Percentiles rank a stretch among this genome's conserved stretches.
These are phyloP conservation scores for Pythium sp. DNA, from an alignment of 352 stramenopile species.

Conservation along the genomic window DNA sequence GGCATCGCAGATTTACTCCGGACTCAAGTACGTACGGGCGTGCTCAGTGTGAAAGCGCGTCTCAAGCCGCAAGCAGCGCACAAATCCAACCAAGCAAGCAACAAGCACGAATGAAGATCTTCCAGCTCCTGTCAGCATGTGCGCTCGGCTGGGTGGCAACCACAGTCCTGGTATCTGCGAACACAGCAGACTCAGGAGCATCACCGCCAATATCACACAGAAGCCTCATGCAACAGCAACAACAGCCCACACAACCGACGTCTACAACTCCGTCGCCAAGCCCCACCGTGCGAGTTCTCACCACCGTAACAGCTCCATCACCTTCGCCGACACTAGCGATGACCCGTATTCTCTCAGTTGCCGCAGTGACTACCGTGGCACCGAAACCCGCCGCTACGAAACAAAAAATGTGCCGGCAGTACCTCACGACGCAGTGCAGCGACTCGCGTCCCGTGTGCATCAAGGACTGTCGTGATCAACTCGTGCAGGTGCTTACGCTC, in stretches of 20 bases:
- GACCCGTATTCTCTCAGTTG: too few species aligned
- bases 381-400: not conserved
- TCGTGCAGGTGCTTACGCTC: slow-evolving; percentile 14
- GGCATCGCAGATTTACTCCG: not conserved
- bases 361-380: not conserved
- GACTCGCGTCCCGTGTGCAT: slow-evolving; percentile 12
- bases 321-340: not conserved
- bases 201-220: not conserved
- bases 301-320: not conserved
- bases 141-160: not conserved
- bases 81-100: not conserved
- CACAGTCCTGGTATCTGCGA: not conserved
- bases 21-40: not conserved
- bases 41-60: slow-evolving; percentile 4
- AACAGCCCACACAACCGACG: too few species aligned
- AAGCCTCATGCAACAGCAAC: not conserved
- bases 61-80: not conserved
- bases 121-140: not conserved
- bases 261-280: not conserved
- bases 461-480: slow-evolving; percentile 12
- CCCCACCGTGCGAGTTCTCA: not conserved
- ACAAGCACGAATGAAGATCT: not conserved
- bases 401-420: not conserved
- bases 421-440: slow-evolving; percentile 11
- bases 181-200: not conserved